These are phyloP conservation scores for Chaetomium cochliodes DNA, from an alignment of 495 filamentous ascomycete genomes.

Conservation along the genomic window DNA sequence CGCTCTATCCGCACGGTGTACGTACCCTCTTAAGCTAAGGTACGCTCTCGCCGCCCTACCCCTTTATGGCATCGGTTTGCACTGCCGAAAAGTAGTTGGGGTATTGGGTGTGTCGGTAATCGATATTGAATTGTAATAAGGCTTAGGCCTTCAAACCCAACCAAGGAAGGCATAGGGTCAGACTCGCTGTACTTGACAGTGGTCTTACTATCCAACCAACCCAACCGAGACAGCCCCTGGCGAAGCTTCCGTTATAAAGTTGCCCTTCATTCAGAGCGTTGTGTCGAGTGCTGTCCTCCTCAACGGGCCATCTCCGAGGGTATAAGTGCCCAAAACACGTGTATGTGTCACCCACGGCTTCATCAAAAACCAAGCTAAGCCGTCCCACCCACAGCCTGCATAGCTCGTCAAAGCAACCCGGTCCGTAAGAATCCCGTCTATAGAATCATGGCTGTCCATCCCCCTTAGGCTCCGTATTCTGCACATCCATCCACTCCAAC, in stretches of 20 bases:
- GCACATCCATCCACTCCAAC: conserved; percentile 75
- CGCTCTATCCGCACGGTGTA: too few species aligned
- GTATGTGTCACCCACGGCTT: too few species aligned
- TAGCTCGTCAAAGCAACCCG: not conserved
- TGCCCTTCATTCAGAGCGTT: not conserved
- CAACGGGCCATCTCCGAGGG: not conserved
- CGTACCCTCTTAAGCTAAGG: too few species aligned
- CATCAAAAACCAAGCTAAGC: too few species aligned
- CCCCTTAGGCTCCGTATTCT: conserved; percentile 27
- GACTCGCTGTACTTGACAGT: not conserved
- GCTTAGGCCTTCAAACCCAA: too few species aligned
- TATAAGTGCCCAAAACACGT: not conserved
- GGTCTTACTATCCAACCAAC: not conserved
- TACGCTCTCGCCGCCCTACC: too few species aligned
- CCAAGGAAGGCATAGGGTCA: too few species aligned
- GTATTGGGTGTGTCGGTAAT: too few species aligned
- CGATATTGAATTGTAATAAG: too few species aligned
- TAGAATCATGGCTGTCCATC: not conserved
- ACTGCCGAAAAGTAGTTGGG: too few species aligned
- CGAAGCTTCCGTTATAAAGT: not conserved
- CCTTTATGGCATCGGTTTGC: too few species aligned
- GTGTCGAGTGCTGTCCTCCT: conserved; percentile 13
- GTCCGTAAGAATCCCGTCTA: not conserved
- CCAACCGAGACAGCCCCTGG: not conserved
- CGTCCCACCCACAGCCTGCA: not conserved